A percentile compares a stretch with the other conserved stretches of the same genome.
These are phyloP conservation scores for Dactylellina leptospora DNA, from an alignment of 2,329 filamentous ascomycete species.

Conservation along the genomic window DNA sequence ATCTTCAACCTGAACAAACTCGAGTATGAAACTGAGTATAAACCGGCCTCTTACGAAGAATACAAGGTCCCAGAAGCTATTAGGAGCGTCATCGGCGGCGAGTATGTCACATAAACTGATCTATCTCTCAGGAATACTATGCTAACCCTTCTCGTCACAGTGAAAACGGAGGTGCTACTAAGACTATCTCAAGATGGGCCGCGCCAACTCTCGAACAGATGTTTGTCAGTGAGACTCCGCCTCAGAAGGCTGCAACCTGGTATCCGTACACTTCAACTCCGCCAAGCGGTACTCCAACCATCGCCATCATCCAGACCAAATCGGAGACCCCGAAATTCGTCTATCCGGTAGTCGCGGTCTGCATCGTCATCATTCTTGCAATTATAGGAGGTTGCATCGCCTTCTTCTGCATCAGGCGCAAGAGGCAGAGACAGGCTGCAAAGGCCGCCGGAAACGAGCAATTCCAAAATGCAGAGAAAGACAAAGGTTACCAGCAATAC, in stretches of 20 bases:
- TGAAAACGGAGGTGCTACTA: conserved; percentile 54
- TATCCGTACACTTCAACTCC: conserved; percentile 41
- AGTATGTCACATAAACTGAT: conserved; percentile 42
- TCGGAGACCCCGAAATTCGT: conserved; percentile 45
- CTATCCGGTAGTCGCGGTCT: conserved; percentile 46
- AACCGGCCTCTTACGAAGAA: conserved; percentile 52
- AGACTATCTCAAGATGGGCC: conserved; percentile 51
- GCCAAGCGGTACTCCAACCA: conserved; percentile 17
- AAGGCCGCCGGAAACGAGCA: conserved; percentile 50
- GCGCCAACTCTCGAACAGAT: conserved; percentile 51
- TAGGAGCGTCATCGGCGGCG: conserved; percentile 55
- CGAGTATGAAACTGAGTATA: conserved; percentile 53
- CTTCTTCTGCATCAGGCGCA: conserved; percentile 47
- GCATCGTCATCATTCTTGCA: conserved; percentile 39
- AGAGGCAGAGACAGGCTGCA: conserved; percentile 19
- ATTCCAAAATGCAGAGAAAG: conserved; percentile 46
- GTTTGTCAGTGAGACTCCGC: conserved; percentile 38
- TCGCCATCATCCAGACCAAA: conserved; percentile 38
- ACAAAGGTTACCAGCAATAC: conserved; percentile 37
- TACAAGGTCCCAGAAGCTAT: conserved; percentile 56
- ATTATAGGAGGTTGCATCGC: conserved; percentile 45
- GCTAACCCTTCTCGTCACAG: conserved; percentile 10
- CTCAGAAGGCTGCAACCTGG: conserved; percentile 33
- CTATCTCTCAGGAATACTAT: background rate
- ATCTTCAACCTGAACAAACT: conserved; percentile 57